Base-by-base conservation (phyloP, 345 rosid species). In the Tarenaya hassleriana region DNA sequence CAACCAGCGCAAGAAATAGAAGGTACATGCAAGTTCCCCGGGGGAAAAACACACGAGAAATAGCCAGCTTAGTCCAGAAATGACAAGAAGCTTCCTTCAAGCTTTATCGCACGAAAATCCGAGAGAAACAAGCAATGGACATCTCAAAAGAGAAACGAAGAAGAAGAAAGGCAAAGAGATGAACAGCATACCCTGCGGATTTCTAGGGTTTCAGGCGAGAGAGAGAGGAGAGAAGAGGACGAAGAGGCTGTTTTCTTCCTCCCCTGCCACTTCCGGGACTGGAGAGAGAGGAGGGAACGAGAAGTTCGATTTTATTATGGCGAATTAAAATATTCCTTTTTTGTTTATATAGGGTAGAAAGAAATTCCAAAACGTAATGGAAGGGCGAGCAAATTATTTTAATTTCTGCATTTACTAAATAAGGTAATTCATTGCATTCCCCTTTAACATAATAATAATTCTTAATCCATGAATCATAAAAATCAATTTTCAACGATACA, bases 271-370 rank as follows among this genome's bases (percentile, higher is more conserved):
- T 17, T 56, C n/a, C 19, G 12, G 15, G 48, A 43, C 19, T 44
- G 50, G 20, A 32, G 42, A 58, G 41, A 64, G 19, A 41, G 69
- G 69, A 65, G 69, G 69, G 69, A 65, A 65, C 35, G 19, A 42
- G 50, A 16, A 12, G n/a, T 16, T 43, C 16, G 39, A 33, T 24
- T 18, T 8, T 6, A 47, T 1, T 9, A 9, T 39, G 14, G 14
- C n/a, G n/a, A 27, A 46, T 54, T 39, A 62, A 62, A 62, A 29
- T 50, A n/a, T 6, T 1, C n/a, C 18, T 24, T 3, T 38, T 47
- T 48, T 27, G 32, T n/a, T n/a, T n/a, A n/a, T n/a, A n/a, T n/a
- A n/a, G n/a, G n/a, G n/a, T n/a, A n/a, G n/a, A n/a, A n/a, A n/a
- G n/a, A n/a, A n/a, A n/a, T n/a, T n/a, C n/a, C n/a, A n/a, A n/a